phyloP scores from a whole-genome alignment of 208 protist genomes.

The Trichomonas vaginalis region DNA sequence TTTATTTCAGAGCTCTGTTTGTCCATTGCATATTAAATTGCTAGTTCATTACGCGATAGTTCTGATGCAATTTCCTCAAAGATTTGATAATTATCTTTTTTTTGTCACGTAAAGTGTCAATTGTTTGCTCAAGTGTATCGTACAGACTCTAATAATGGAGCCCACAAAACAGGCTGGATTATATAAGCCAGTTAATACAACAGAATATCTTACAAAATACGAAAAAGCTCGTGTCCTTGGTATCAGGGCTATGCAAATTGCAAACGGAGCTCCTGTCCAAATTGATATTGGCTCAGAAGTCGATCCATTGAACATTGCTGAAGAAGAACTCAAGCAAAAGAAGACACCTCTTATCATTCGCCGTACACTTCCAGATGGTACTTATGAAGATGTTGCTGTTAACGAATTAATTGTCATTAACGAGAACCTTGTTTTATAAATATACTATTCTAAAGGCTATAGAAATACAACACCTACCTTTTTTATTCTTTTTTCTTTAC shows the following conservation, averaged over 20 bases:
- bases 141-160: too few relatives aligned
- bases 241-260: constrained; percentile 89
- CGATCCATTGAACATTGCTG: constrained; percentile 87
- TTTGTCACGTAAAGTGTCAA: too few relatives aligned
- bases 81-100: too few relatives aligned
- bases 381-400: constrained; percentile 15
- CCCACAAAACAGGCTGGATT: neutral
- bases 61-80: too few relatives aligned
- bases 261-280: constrained; percentile 86
- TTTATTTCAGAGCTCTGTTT: too few relatives aligned
- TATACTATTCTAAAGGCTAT: too few relatives aligned
- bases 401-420: neutral
- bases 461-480: too few relatives aligned
- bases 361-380: neutral
- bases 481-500: too few relatives aligned
- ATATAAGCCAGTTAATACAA: constrained; percentile 48
- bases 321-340: constrained; percentile 76
- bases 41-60: too few relatives aligned
- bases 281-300: constrained; percentile 82
- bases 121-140: too few relatives aligned
- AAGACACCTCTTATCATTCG: constrained; percentile 91
- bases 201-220: constrained; percentile 91
- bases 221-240: constrained; percentile 88
- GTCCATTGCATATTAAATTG: too few relatives aligned
- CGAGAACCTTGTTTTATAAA: too few relatives aligned